Evolutionary conservation across 352 stramenopile genomes (phyloP).

Genomic region (Saprolegnia diclina): DNA sequence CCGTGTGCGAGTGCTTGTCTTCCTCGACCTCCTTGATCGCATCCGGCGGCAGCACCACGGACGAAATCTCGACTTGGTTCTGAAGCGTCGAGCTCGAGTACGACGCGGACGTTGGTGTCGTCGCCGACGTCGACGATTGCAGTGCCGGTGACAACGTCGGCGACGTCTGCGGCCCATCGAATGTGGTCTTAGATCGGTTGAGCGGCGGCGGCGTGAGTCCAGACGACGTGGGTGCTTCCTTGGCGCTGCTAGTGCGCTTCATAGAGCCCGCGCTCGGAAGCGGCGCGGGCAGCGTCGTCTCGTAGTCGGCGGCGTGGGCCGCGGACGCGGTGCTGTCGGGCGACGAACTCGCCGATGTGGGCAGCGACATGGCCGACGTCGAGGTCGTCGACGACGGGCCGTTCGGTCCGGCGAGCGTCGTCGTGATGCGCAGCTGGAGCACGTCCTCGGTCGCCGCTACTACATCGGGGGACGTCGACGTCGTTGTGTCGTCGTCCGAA

Average conservation of each 20-base stretch:
- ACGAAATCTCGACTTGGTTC: constrained; percentile 65
- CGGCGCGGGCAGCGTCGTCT: background rate
- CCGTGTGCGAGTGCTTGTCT: constrained; percentile 73
- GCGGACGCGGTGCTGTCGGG: constrained; percentile 4
- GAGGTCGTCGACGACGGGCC: background rate
- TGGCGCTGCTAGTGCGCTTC: constrained; percentile 20
- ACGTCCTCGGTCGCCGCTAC: background rate
- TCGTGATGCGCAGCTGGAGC: constrained; percentile 9
- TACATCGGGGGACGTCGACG: background rate
- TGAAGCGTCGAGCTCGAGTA: background rate
- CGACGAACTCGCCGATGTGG: constrained; percentile 8
- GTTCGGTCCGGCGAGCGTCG: background rate
- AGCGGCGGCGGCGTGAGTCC: background rate
- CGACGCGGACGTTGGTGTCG: constrained; percentile 7
- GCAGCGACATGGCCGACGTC: background rate
- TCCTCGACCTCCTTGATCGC: constrained; percentile 74
- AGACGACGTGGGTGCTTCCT: background rate
- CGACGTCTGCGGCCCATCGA: background rate
- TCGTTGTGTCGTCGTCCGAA: background rate
- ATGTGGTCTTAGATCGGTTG: constrained; percentile 14
- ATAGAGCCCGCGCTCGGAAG: background rate
- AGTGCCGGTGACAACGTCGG: background rate
- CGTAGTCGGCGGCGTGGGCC: background rate
- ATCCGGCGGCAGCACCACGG: constrained; percentile 57
- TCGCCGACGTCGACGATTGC: background rate